Evolutionary conservation across 2,329 filamentous ascomycete species (phyloP), one percentile per base, ranked within the genome.

Genomic region (Claviceps sp.): DNA sequence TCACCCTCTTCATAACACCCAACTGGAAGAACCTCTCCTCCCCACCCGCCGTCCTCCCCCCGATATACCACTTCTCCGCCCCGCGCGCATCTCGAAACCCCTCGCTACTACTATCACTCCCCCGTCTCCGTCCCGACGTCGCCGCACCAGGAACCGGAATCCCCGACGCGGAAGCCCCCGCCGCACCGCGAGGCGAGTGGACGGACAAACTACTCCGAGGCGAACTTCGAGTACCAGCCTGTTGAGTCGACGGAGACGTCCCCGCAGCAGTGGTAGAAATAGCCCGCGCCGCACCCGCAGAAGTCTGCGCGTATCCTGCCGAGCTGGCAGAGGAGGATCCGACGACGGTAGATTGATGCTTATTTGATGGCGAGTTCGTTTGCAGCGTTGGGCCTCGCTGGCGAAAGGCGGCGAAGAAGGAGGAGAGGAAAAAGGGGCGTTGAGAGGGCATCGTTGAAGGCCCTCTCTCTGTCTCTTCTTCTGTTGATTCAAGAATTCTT

Each of bases 11-110:
- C 48, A 90, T 81, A 57, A 90, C 85, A 44, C 85, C 85, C 45
- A 90, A 70, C 70, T 88, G 88, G 67, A 89, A 90, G 69, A 88
- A 89, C 61, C 79, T 79, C 64, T 90, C 86, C 61, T 90, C 86
- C n/a, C 86, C 86, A 1, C 70, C 76, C 1, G 85, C 84, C 30
- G 85, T 89, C 62, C 84, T 72, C 6, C 86, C 86, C 22, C 86
- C 86, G 51, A 90, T 86, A 61, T 89, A 90, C 84, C 85, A 88
- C 68, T 87, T 89, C 57, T 90, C 86, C 1, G 79, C 77, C 2
- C 83, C 84, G 48, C 81, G 67, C 38, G 82, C 82, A 55, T 89
- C 85, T 50, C 84, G 73, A 65, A 89, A 89, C 1, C 85, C 86
- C 61, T 89, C 86, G 50, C 77, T 82, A 56, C 79, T 85, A 66